Base-by-base conservation (phyloP, 495 filamentous ascomycete species). In the Monascus purpureus region DNA sequence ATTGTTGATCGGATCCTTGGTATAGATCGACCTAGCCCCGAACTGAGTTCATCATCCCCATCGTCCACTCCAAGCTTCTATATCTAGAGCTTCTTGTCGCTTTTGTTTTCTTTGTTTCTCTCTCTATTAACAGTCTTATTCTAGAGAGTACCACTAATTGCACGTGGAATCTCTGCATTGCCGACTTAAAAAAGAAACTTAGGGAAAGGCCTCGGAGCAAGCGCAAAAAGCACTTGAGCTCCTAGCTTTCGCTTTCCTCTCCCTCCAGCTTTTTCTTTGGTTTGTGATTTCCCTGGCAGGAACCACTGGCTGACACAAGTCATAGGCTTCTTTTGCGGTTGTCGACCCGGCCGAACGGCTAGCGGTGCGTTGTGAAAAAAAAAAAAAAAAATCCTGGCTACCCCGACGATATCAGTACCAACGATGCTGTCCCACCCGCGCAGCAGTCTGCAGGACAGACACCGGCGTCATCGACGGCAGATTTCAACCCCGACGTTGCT, bases 401-500 rank as follows among this genome's bases (percentile, higher is more conserved):
- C n/a, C n/a, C n/a, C n/a, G n/a, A n/a, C n/a, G 41, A 47, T 43
- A 38, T 50, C 39, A 19, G 43, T 27, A 27, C 25, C 18, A 54
- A 70, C 60, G 53, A 87, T 90, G 82, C 71, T 86, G 72, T 80
- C 80, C 52, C 73, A 79, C 60, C 67, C 72, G 41, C 60, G 60
- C 33, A 72, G 65, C 53, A 72, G 57, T 60, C 65, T 79, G 57
- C 73, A 81, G 41, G 61, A 65, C 44, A 77, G 76, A 56, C 73
- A 73, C 48, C 72, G 73, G 51, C 73, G 72, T 63, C 83, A 93
- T 59, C 73, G 82, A 50, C 81, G 85, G 53, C 84, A 88, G 63
- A 77, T 84, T 47, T 93, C 85, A 46, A 90, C 82, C 46, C 84
- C 85, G 36, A 70, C 72, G 36, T 68, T 66, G 42, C 80, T 78